Conservation (phyloP, 2,329 filamentous ascomycete genomes). For the Alternaria longipes region DNA sequence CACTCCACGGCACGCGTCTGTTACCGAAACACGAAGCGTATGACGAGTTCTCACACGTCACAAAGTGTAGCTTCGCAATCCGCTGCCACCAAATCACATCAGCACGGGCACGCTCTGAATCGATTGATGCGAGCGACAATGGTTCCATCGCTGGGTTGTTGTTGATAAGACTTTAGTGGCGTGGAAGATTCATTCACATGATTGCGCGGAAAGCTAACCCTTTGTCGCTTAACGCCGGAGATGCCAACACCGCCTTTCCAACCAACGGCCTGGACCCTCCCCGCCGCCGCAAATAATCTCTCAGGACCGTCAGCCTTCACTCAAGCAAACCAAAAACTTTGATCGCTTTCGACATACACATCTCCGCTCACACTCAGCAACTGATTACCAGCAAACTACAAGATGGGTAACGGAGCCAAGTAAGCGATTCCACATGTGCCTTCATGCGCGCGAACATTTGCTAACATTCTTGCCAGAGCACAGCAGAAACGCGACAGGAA, state of each 20-base stretch:
- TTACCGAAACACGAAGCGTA: not conserved
- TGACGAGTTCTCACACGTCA: not conserved
- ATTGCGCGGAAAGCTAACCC: conserved; percentile 25
- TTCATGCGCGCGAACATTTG: conserved; percentile 3
- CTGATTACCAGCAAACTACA: conserved; percentile 31
- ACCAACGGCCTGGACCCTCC: conserved; percentile 31
- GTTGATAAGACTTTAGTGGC: not conserved
- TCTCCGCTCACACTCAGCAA: conserved; percentile 22
- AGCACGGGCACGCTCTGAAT: not conserved
- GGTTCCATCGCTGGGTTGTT: not conserved
- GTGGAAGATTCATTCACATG: conserved; percentile 19
- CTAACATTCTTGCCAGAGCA: conserved; percentile 42
- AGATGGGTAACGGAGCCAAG: conserved; percentile 52
- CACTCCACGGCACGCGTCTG: not conserved
- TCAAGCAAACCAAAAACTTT: conserved; percentile 16
- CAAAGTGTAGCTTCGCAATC: not conserved
- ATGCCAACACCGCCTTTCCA: conserved; percentile 18
- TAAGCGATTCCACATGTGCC: conserved; percentile 23
- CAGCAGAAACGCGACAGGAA: conserved; percentile 52
- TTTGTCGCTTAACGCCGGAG: conserved; percentile 18
- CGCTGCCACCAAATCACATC: not conserved
- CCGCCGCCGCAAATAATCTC: conserved; percentile 39
- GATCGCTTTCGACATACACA: conserved; percentile 14
- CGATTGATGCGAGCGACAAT: not conserved
- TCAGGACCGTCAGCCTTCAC: conserved; percentile 22